Conservation (phyloP, 2,329 filamentous ascomycete genomes). For the Reticulascus tulasneorum region DNA sequence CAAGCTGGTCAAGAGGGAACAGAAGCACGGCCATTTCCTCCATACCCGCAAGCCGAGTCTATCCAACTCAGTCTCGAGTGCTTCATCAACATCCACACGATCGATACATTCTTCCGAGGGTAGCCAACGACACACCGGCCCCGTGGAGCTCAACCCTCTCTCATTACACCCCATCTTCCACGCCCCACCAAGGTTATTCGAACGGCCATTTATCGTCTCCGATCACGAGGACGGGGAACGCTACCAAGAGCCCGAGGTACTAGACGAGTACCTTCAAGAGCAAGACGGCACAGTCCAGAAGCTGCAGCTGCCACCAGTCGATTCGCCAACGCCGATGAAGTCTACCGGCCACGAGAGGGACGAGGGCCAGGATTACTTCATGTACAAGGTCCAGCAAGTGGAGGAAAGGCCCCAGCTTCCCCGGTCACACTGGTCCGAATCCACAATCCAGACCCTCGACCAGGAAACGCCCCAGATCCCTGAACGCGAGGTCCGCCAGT, state of each 20-base stretch:
- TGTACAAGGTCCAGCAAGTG: constrained; percentile 15
- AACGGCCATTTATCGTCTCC: constrained; percentile 14
- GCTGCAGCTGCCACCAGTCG: constrained; percentile 9
- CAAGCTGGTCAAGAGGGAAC: no score
- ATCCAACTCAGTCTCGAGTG: constrained; percentile 15
- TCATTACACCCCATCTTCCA: constrained; percentile 14
- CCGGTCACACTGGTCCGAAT: constrained; percentile 39
- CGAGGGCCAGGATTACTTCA: constrained; percentile 16
- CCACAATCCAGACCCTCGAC: constrained; percentile 26
- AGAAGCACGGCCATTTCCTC: constrained; percentile 7
- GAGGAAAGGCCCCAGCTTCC: constrained; percentile 17
- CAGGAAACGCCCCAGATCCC: constrained; percentile 8
- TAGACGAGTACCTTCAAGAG: constrained; percentile 12
- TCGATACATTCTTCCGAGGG: constrained; percentile 8
- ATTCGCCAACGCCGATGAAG: constrained; percentile 12
- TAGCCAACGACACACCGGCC: constrained; percentile 8
- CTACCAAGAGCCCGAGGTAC: constrained; percentile 1
- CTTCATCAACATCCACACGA: constrained; percentile 11
- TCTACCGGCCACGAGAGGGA: constrained; percentile 5
- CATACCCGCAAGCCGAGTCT: constrained; percentile 15
- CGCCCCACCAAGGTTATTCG: constrained; percentile 14
- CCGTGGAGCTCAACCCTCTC: constrained; percentile 15
- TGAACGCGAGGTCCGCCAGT: constrained; percentile 9
- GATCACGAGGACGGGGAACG: constrained; percentile 7
- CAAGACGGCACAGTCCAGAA: constrained; percentile 4